phyloP scores from a whole-genome alignment of 805 yeast genomes.

The Lipomyces yamadae region DNA sequence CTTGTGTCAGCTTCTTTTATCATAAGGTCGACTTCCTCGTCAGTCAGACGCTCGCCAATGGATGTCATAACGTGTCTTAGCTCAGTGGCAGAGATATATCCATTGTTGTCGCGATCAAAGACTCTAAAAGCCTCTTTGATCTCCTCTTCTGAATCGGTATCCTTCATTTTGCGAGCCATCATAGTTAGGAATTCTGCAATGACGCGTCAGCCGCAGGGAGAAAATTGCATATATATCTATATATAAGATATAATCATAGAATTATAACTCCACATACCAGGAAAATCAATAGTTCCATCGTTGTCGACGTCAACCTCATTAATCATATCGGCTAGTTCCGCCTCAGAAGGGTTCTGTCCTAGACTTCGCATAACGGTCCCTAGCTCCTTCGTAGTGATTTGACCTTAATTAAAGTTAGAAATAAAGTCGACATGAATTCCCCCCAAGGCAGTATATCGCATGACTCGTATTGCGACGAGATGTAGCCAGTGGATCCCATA shows the following conservation, averaged over 20 bases:
- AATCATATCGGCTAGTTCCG: conserved; percentile 94
- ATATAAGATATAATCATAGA: no score
- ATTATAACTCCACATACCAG: conserved; percentile 42
- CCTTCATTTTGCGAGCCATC: conserved; percentile 93
- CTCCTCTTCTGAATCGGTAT: conserved; percentile 96
- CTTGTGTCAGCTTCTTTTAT: conserved; percentile 92
- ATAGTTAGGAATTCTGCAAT: conserved; percentile 69
- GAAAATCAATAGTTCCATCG: conserved; percentile 84
- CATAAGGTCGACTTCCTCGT: conserved; percentile 97
- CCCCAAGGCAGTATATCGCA: neutral
- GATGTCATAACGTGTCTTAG: conserved; percentile 95
- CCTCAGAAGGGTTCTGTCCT: conserved; percentile 96
- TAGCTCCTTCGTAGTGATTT: conserved; percentile 91
- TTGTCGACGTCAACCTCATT: conserved; percentile 96
- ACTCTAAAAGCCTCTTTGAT: conserved; percentile 97
- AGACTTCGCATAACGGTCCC: conserved; percentile 99
- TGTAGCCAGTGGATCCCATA: conserved; percentile 18
- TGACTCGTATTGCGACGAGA: neutral
- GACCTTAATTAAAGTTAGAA: conserved; percentile 43
- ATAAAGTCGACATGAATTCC: neutral
- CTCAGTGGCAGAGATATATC: conserved; percentile 95
- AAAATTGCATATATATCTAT: neutral
- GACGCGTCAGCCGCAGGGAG: neutral
- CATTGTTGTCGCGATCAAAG: conserved; percentile 92
- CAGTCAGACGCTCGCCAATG: conserved; percentile 95